Conservation (phyloP, 768 basidiomycete species). For the Cystobasidium tubakii region DNA sequence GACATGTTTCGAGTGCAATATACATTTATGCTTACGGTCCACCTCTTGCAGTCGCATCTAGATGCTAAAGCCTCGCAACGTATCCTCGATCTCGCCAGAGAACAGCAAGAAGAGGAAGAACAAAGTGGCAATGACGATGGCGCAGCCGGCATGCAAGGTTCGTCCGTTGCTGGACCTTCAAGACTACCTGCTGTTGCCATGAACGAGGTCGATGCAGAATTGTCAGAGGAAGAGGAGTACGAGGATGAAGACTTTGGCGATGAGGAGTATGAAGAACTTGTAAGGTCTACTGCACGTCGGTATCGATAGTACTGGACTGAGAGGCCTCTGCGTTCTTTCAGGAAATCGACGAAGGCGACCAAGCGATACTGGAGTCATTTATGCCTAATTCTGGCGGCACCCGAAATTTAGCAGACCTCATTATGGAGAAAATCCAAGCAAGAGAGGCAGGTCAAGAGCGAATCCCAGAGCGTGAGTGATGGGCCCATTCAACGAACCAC, state of each 20-base stretch:
- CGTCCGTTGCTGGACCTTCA: conserved; percentile 17
- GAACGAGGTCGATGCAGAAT: conserved; percentile 57
- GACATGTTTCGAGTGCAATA: neutral
- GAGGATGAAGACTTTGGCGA: conserved; percentile 60
- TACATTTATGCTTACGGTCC: neutral
- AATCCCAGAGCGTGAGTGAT: conserved; percentile 45
- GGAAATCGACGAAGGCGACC: conserved; percentile 82
- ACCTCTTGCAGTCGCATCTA: conserved; percentile 57
- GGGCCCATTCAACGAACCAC: neutral
- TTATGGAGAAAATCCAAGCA: conserved; percentile 82
- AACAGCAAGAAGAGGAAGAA: conserved; percentile 67
- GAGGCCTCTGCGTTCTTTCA: conserved; percentile 37
- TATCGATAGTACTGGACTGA: neutral
- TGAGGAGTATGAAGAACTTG: conserved; percentile 54
- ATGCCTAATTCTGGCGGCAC: conserved; percentile 60
- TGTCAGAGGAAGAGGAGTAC: conserved; percentile 61
- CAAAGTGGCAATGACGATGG: conserved; percentile 31
- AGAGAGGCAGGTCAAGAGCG: conserved; percentile 55
- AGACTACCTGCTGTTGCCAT: neutral
- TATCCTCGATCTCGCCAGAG: conserved; percentile 84
- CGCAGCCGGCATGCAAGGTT: neutral
- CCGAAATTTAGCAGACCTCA: conserved; percentile 89
- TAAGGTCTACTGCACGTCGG: conserved; percentile 45
- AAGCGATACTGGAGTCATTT: conserved; percentile 74
- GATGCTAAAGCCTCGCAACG: conserved; percentile 75